A percentile compares a stretch with the other conserved stretches of the same genome.
phyloP scores from a whole-genome alignment of 129 eudicot genomes.

The Oenanthe sinensis region DNA sequence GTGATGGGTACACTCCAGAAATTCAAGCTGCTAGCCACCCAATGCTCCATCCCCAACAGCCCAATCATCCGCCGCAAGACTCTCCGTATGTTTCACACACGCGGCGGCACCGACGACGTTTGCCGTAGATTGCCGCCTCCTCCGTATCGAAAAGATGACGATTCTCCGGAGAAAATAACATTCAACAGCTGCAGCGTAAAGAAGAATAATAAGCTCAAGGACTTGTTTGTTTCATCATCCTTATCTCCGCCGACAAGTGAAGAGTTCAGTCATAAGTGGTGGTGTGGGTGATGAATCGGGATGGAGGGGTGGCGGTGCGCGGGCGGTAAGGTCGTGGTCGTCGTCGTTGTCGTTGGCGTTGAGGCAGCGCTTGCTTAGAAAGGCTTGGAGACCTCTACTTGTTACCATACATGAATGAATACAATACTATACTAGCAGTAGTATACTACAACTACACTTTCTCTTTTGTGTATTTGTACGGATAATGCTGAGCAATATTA shows the following conservation, averaged over 20 bases:
- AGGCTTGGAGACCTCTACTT: slow-evolving; percentile 86
- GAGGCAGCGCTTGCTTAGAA: slow-evolving; percentile 67
- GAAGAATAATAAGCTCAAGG: slow-evolving; percentile 48
- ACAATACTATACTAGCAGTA: too few species aligned
- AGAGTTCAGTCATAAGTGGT: slow-evolving; percentile 9
- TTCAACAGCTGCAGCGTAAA: background rate
- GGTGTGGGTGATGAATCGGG: slow-evolving; percentile 20
- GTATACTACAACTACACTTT: background rate
- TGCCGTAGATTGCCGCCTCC: slow-evolving; percentile 22
- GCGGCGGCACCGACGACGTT: slow-evolving; percentile 8
- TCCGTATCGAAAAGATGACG: slow-evolving; percentile 22
- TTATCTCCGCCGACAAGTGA: slow-evolving; percentile 23
- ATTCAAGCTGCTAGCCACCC: slow-evolving; percentile 85
- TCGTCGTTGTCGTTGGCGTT: slow-evolving; percentile 45
- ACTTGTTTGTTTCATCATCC: slow-evolving; percentile 68
- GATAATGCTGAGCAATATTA: background rate
- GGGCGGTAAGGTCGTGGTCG: slow-evolving; percentile 52
- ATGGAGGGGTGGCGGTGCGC: slow-evolving; percentile 33
- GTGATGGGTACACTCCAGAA: slow-evolving; percentile 76
- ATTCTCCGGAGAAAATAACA: slow-evolving; percentile 39
- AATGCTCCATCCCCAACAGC: slow-evolving; percentile 81
- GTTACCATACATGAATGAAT: slow-evolving; percentile 59
- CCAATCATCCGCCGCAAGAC: slow-evolving; percentile 83
- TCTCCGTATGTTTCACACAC: slow-evolving; percentile 64
- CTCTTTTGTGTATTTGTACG: background rate